Percentiles rank a stretch among this genome's conserved stretches.
Conservation (phyloP, 352 stramenopile species). For the Phytophthora macrochlamydospora region DNA sequence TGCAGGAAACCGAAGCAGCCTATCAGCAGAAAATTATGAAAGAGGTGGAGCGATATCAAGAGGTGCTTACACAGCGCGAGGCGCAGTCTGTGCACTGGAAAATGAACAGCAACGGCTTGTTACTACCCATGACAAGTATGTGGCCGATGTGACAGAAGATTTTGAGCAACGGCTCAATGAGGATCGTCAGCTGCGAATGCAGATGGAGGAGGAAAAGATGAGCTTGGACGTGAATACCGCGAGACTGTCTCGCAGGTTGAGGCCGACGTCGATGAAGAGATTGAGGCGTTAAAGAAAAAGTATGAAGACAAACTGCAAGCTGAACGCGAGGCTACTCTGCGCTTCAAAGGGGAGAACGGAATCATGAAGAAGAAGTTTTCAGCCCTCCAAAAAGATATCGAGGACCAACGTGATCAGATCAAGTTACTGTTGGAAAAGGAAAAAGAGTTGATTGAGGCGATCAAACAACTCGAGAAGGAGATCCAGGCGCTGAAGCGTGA, state of each 20-base stretch:
- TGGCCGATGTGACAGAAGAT: constrained; percentile 90
- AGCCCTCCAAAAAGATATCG: constrained; percentile 90
- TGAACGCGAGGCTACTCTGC: constrained; percentile 87
- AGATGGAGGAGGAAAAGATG: constrained; percentile 91
- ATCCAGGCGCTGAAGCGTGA: constrained; percentile 95
- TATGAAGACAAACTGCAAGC: constrained; percentile 89
- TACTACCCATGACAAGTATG: constrained; percentile 79
- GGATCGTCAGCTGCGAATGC: constrained; percentile 75
- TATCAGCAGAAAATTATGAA: constrained; percentile 95
- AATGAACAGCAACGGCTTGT: constrained; percentile 68
- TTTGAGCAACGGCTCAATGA: constrained; percentile 91
- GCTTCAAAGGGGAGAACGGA: constrained; percentile 93
- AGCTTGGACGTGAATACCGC: constrained; percentile 76
- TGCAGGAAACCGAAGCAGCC: constrained; percentile 90
- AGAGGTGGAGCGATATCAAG: constrained; percentile 92
- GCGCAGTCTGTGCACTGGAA: constrained; percentile 79
- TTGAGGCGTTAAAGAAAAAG: constrained; percentile 83
- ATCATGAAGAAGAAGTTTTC: constrained; percentile 96
- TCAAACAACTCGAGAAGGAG: constrained; percentile 90
- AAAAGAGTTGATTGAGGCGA: constrained; percentile 85
- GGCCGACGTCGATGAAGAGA: constrained; percentile 87
- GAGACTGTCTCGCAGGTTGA: constrained; percentile 82
- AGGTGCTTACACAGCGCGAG: constrained; percentile 86
- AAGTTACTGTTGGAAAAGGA: constrained; percentile 87
- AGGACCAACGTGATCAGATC: constrained; percentile 92